Evolutionary conservation across 192 early-diverging fungal species (phyloP).

Genomic region (Podila epigama): DNA sequence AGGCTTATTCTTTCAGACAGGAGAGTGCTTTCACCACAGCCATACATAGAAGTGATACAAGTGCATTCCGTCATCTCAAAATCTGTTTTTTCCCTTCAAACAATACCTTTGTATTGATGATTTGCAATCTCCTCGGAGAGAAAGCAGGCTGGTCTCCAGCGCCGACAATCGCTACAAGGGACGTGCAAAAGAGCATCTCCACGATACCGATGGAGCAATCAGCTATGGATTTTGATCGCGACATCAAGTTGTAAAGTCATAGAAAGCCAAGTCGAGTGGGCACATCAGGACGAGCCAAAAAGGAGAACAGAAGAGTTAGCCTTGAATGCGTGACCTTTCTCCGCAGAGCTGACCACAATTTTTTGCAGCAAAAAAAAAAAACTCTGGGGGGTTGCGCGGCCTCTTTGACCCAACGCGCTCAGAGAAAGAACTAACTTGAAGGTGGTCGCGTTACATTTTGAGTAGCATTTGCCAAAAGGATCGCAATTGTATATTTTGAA

Average conservation of each 20-base stretch:
- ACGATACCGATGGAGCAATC: constrained; percentile 93
- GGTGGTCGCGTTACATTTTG: constrained; percentile 65
- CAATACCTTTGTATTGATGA: constrained; percentile 97
- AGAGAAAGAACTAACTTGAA: background rate
- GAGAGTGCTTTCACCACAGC: background rate
- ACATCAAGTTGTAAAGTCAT: background rate
- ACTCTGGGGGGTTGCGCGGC: background rate
- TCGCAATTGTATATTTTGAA: constrained; percentile 98
- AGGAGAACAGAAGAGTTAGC: too few species aligned
- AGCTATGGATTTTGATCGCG: constrained; percentile 41
- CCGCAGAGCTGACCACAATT: too few species aligned
- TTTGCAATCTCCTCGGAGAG: constrained; percentile 89
- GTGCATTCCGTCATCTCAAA: too few species aligned
- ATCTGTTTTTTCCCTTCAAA: too few species aligned
- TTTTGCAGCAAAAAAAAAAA: background rate
- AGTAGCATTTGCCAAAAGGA: constrained; percentile 95
- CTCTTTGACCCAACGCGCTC: too few species aligned
- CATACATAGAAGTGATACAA: background rate
- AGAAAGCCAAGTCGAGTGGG: too few species aligned
- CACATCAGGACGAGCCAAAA: too few species aligned
- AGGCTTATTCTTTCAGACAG: background rate
- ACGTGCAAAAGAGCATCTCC: constrained; percentile 98
- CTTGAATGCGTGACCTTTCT: too few species aligned
- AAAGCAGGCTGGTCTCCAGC: constrained; percentile 89
- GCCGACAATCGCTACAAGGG: constrained; percentile 95